Base-by-base conservation (phyloP, 208 protist genomes). In the Leishmania lainsoni region DNA sequence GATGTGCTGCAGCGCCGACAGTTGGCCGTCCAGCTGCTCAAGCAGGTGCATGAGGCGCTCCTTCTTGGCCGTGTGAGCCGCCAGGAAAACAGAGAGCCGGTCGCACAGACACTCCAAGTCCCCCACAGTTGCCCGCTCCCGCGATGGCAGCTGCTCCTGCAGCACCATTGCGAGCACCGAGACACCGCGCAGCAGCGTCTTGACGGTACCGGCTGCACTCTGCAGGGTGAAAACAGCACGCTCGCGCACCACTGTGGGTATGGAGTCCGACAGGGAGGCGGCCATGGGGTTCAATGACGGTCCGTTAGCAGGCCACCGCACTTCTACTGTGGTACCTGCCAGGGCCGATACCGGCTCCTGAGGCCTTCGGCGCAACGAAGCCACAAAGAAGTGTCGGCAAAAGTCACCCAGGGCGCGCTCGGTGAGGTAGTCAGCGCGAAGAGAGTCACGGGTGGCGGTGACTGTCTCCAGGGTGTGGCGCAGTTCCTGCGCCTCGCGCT, bases 161-260 rank as follows among this genome's bases (percentile, higher is more conserved):
- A 96, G 82, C 26, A 89, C 78, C 39, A 89, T 82, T 16, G 93
- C 74, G 9, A 96, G 79, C 39, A 93, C 90, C 17, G 90, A 91
- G 29, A 93, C 70, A 29, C 82, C 84, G 66, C 87, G 85, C 68
- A 95, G 79, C 66, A 95, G 80, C 29, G 91, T 92, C 68, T 83
- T 84, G 63, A 93, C 48, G 56, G 80, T 86, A 26, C 59, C 72
- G 42, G 54, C 68, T 54, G 68, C 42, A 35, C 65, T 78, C 14
- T 83, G 83, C 56, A 93, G 52, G 8, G 75, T 63, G 16, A 52
- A 80, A 14, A 52, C 72, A 42, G 70, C 80, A 22, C 49, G 68
- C 63, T 85, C 87, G 56, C 76, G 61, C 63, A 74, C 82, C 68
- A 63, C 83, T 26, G 56, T 75, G 59, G 71, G 70, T 14, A 81